Conservation (phyloP, 1,284 basidiomycete species). For the Volvariella surrecta region DNA sequence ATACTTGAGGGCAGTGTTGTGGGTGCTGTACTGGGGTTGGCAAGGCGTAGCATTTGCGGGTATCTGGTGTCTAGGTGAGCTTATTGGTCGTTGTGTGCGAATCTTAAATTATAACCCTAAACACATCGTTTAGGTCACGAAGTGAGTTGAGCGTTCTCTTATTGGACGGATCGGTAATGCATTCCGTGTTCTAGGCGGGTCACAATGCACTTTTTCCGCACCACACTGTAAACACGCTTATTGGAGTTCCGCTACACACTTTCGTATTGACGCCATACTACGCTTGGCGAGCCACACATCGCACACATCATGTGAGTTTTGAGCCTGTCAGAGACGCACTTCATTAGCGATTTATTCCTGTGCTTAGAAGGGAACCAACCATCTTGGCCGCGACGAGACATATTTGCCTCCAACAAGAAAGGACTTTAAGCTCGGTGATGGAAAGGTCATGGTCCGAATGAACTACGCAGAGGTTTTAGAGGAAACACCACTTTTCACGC, state of each 20-base stretch:
- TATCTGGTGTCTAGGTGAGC: constrained; percentile 40
- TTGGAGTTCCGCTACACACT: constrained; percentile 23
- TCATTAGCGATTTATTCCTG: constrained; percentile 12
- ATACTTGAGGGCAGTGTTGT: constrained; percentile 19
- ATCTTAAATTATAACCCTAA: not conserved
- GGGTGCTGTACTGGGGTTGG: constrained; percentile 40
- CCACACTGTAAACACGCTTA: constrained; percentile 16
- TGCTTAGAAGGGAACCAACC: constrained; percentile 28
- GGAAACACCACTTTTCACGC: constrained; percentile 27
- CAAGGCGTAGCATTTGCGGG: constrained; percentile 40
- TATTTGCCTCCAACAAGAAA: constrained; percentile 42
- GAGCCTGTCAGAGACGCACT: not conserved
- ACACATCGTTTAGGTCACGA: constrained; percentile 27
- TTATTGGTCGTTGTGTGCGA: too few species aligned
- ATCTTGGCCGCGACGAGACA: constrained; percentile 45
- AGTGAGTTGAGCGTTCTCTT: constrained; percentile 17
- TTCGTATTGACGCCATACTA: constrained; percentile 30
- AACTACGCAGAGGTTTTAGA: constrained; percentile 26
- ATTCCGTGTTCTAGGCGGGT: constrained; percentile 18
- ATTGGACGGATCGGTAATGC: not conserved
- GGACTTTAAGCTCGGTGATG: constrained; percentile 35
- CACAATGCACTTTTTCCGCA: constrained; percentile 24
- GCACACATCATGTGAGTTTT: constrained; percentile 31
- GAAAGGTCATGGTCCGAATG: constrained; percentile 21
- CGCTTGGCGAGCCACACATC: constrained; percentile 37